phyloP scores from a whole-genome alignment of 108 stramenopile genomes.

The Pseudonitzschia delicatissima region DNA sequence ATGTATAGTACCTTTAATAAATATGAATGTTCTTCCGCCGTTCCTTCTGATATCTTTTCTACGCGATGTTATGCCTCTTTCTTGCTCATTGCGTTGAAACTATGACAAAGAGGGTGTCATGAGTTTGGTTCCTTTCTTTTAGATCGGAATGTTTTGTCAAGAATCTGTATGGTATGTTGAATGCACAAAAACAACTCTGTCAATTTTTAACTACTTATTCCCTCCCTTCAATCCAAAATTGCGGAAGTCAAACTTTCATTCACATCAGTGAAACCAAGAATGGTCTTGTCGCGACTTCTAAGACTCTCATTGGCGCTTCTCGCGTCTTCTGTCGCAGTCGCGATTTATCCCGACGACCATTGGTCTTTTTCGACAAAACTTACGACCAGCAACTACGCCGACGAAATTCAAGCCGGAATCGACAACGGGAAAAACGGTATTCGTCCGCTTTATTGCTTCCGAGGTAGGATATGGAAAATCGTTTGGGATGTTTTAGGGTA shows the following conservation, averaged over 20 bases:
- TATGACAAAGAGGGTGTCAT: too few species aligned
- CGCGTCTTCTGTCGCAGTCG: not conserved
- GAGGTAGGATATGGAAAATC: not conserved
- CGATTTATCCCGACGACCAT: constrained; percentile 42
- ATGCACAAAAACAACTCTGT: not conserved
- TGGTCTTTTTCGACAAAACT: constrained; percentile 37
- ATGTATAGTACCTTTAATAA: too few species aligned
- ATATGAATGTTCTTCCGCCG: too few species aligned
- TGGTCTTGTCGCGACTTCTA: not conserved
- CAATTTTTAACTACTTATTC: not conserved
- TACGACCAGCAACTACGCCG: constrained; percentile 34
- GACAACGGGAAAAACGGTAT: constrained; percentile 53
- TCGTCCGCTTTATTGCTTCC: constrained; percentile 66
- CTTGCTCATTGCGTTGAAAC: too few species aligned
- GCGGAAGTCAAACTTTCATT: too few species aligned
- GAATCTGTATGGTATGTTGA: not conserved
- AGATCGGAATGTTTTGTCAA: not conserved
- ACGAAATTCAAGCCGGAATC: constrained; percentile 23
- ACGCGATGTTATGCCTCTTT: too few species aligned
- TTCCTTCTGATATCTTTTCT: too few species aligned
- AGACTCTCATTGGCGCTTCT: not conserved
- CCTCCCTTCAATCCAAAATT: too few species aligned
- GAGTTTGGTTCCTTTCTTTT: too few species aligned
- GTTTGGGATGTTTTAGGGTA: too few species aligned
- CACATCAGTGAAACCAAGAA: not conserved